phyloP scores from a whole-genome alignment of 1,284 basidiomycete genomes.

The Xerocomus amazonicus region DNA sequence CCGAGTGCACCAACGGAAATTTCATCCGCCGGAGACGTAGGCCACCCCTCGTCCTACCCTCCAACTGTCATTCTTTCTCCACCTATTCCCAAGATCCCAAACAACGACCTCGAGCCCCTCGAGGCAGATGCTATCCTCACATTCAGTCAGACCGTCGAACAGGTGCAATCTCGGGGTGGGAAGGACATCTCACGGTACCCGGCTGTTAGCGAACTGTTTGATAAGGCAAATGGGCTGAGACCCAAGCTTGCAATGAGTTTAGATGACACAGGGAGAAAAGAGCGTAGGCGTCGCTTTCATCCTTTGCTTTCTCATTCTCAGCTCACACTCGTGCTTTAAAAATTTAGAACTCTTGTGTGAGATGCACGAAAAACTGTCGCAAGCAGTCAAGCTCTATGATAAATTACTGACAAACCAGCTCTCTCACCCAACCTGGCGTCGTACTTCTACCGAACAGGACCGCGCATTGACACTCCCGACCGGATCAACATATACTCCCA shows the following conservation, averaged over 20 bases:
- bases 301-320: not conserved
- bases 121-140: slow-evolving; percentile 85
- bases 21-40: slow-evolving; percentile 49
- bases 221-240: slow-evolving; percentile 77
- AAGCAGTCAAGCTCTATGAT: slow-evolving; percentile 90
- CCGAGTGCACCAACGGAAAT: slow-evolving; percentile 72
- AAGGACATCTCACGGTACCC: slow-evolving; percentile 77
- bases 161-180: slow-evolving; percentile 76
- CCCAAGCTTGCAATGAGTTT: slow-evolving; percentile 83
- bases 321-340: not conserved
- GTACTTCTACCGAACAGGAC: slow-evolving; percentile 27
- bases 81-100: slow-evolving; percentile 53
- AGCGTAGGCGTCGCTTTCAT: slow-evolving; percentile 52
- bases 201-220: slow-evolving; percentile 78
- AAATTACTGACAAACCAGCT: slow-evolving; percentile 83
- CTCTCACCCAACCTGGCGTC: slow-evolving; percentile 60
- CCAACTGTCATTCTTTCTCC: slow-evolving; percentile 39
- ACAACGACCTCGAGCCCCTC: slow-evolving; percentile 73
- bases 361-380: slow-evolving; percentile 91
- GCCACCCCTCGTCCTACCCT: slow-evolving; percentile 44
- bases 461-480: slow-evolving; percentile 12
- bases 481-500: slow-evolving; percentile 12
- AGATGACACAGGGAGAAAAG: slow-evolving; percentile 85
- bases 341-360: slow-evolving; percentile 75
- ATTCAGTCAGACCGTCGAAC: slow-evolving; percentile 86